These are phyloP conservation scores for Suillus hirtellus DNA, from an alignment of 768 basidiomycete genomes.

Conservation along the genomic window DNA sequence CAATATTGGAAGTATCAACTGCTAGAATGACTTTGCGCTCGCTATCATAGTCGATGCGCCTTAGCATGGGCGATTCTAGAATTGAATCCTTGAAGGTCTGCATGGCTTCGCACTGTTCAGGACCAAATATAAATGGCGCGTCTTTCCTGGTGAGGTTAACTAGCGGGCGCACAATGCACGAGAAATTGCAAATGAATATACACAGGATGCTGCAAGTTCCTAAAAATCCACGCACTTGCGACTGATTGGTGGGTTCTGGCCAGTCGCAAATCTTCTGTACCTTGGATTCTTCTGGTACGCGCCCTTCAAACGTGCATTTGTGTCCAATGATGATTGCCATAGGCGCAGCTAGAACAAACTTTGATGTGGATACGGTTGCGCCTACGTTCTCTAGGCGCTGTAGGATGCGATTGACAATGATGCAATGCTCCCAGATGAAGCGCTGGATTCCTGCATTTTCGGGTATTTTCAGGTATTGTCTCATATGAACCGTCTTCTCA, in stretches of 20 bases:
- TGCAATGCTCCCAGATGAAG: constrained; percentile 43
- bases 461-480: constrained; percentile 22
- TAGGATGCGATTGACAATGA: constrained; percentile 36
- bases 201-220: constrained; percentile 26
- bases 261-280: constrained; percentile 32
- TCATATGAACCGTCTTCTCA: constrained; percentile 31
- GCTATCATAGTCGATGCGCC: too few relatives aligned
- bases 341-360: constrained; percentile 18
- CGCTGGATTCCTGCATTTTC: constrained; percentile 37
- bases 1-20: too few relatives aligned
- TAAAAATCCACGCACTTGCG: constrained; percentile 29
- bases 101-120: too few relatives aligned
- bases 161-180: constrained; percentile 21
- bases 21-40: too few relatives aligned
- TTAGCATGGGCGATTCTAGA: too few relatives aligned
- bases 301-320: constrained; percentile 36
- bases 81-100: too few relatives aligned
- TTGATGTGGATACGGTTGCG: constrained; percentile 37
- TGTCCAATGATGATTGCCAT: constrained; percentile 37
- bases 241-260: constrained; percentile 17
- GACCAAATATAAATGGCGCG: not conserved
- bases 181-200: constrained; percentile 33
- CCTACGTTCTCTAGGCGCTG: constrained; percentile 39
- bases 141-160: constrained; percentile 30
- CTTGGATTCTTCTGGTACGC: constrained; percentile 27